Conservation (phyloP, 352 stramenopile genomes). For the Phytophthora sp. region DNA sequence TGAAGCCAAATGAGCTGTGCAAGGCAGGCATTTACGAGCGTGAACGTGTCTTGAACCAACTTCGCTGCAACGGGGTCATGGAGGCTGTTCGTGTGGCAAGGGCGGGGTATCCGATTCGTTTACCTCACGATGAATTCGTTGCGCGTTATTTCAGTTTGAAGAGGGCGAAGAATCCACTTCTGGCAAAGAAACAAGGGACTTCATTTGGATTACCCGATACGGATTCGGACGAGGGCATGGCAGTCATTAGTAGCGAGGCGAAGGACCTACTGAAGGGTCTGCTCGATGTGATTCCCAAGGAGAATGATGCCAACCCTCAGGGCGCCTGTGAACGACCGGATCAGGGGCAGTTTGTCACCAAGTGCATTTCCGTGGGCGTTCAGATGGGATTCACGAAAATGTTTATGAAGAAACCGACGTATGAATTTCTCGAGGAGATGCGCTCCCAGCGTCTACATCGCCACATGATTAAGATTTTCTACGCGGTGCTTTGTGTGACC, state of each 20-base stretch:
- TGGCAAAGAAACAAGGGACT: conserved; percentile 38
- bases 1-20: conserved; percentile 90
- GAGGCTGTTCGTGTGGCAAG: conserved; percentile 87
- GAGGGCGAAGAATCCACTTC: conserved; percentile 52
- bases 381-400: conserved; percentile 97
- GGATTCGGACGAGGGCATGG: conserved; percentile 47
- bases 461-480: conserved; percentile 80
- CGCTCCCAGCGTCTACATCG: conserved; percentile 66
- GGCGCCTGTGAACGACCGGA: conserved; percentile 74
- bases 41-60: conserved; percentile 81
- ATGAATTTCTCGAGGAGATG: conserved; percentile 92
- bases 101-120: conserved; percentile 82
- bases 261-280: conserved; percentile 87
- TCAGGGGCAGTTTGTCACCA: conserved; percentile 65
- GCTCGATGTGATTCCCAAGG: conserved; percentile 90
- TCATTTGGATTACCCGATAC: conserved; percentile 57
- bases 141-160: conserved; percentile 80
- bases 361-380: conserved; percentile 66
- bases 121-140: conserved; percentile 79
- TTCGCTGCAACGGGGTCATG: conserved; percentile 88
- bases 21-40: conserved; percentile 62
- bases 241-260: conserved; percentile 52
- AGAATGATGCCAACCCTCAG: conserved; percentile 81
- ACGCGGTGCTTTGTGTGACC: conserved; percentile 67
- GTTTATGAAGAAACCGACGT: conserved; percentile 93